Conservation (phyloP, 1,284 basidiomycete genomes). For the Moesziomyces sp. region DNA sequence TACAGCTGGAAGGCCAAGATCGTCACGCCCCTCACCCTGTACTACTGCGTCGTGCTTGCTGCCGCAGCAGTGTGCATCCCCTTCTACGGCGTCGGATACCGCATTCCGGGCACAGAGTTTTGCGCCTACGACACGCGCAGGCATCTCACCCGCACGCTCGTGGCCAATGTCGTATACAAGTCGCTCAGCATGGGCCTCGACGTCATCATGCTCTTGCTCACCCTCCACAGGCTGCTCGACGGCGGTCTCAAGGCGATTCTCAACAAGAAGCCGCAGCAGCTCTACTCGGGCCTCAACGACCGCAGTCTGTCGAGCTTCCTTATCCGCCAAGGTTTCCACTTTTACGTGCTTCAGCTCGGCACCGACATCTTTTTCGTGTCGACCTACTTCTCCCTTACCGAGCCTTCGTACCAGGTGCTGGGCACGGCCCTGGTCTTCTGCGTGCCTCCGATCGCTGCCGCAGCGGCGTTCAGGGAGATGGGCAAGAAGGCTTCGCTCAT, state of each 20-base stretch:
- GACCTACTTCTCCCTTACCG: conserved; percentile 23
- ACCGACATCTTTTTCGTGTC: conserved; percentile 40
- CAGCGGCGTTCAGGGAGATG: conserved; percentile 41
- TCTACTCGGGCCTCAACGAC: conserved; percentile 12
- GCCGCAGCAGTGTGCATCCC: conserved; percentile 20
- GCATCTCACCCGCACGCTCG: conserved; percentile 8
- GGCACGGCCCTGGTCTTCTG: conserved; percentile 27
- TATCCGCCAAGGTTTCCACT: conserved; percentile 41
- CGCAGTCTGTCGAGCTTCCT: conserved; percentile 30
- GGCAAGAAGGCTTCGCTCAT: conserved; percentile 30
- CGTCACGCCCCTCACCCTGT: conserved; percentile 16
- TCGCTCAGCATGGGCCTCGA: conserved; percentile 29
- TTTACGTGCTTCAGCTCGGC: conserved; percentile 26
- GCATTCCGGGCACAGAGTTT: conserved; percentile 27
- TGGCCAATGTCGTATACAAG: conserved; percentile 31
- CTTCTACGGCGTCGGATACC: conserved; percentile 29
- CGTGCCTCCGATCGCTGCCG: conserved; percentile 39
- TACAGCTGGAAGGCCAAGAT: conserved; percentile 33
- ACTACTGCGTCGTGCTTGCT: conserved; percentile 23
- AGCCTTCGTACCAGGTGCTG: conserved; percentile 29
- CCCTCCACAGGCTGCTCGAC: conserved; percentile 40
- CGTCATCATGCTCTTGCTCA: conserved; percentile 33
- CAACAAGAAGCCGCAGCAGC: conserved; percentile 14
- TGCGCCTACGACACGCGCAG: conserved; percentile 39
- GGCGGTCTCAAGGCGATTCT: conserved; percentile 31